Conservation (phyloP, 2,329 filamentous ascomycete species). For the Penicillium hesseltinei region DNA sequence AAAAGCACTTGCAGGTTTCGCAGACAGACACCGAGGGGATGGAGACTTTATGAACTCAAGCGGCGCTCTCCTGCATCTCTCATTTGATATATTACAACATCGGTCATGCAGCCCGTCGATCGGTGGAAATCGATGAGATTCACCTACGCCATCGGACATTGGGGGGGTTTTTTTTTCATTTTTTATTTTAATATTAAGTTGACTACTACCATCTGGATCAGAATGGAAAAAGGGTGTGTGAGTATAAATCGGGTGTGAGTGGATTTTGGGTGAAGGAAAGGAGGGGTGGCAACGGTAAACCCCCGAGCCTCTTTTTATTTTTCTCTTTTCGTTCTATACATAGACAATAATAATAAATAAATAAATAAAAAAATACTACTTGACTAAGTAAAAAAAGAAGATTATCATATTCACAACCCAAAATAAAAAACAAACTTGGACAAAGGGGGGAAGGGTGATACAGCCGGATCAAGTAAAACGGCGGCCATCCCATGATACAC, state of each 20-base stretch:
- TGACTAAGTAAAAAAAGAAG: not conserved
- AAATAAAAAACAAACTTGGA: constrained; percentile 17
- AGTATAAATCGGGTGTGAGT: constrained; percentile 3
- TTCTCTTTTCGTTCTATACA: constrained; percentile 9
- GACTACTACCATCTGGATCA: constrained; percentile 7
- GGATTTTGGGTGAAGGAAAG: constrained; percentile 11
- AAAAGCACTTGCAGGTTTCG: constrained; percentile 26
- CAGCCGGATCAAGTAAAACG: constrained; percentile 26
- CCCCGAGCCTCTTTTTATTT: constrained; percentile 17
- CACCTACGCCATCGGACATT: constrained; percentile 33
- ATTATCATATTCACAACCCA: not conserved
- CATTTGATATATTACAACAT: constrained; percentile 46
- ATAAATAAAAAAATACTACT: not conserved
- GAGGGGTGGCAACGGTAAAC: constrained; percentile 22
- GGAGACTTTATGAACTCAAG: constrained; percentile 37
- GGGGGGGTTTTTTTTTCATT: constrained; percentile 17
- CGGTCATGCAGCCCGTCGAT: constrained; percentile 49
- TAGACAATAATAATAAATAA: not conserved
- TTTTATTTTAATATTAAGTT: constrained; percentile 5
- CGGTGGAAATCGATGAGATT: constrained; percentile 39
- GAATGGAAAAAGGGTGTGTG: constrained; percentile 10
- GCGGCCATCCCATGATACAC: constrained; percentile 26
- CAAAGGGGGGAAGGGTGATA: constrained; percentile 27
- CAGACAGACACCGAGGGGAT: constrained; percentile 25
- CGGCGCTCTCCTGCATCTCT: constrained; percentile 39